Percentiles rank a stretch among this genome's conserved stretches.
phyloP scores from a whole-genome alignment of 352 stramenopile species.

The Pythium insidiosum region DNA sequence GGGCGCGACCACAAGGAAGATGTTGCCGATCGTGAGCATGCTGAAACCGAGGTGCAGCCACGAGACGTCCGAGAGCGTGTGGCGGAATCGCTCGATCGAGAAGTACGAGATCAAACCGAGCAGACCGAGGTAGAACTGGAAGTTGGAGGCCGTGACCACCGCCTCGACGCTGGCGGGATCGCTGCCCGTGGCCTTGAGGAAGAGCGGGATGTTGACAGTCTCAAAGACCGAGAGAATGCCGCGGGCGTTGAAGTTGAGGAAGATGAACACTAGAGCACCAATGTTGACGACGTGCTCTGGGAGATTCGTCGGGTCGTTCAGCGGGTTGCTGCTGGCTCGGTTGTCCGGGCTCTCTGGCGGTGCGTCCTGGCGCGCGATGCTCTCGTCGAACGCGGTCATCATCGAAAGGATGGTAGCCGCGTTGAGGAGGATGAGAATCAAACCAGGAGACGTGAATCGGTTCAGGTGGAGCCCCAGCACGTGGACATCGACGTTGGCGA shows the following conservation, averaged over 20 bases:
- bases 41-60: conserved; percentile 58
- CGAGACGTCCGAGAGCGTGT: conserved; percentile 47
- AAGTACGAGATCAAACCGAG: conserved; percentile 60
- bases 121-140: conserved; percentile 66
- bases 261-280: too few species aligned
- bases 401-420: conserved; percentile 49
- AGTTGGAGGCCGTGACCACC: conserved; percentile 65
- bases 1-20: conserved; percentile 35
- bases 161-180: conserved; percentile 8
- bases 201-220: too few species aligned
- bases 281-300: too few species aligned
- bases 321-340: conserved; percentile 23
- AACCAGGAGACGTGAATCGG: conserved; percentile 47
- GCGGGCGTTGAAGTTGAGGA: too few species aligned
- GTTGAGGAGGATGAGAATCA: conserved; percentile 54
- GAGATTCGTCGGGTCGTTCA: too few species aligned
- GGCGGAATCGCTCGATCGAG: conserved; percentile 60
- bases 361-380: conserved; percentile 34
- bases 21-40: conserved; percentile 37
- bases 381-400: conserved; percentile 37
- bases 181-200: not conserved
- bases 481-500: conserved; percentile 39
- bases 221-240: too few species aligned
- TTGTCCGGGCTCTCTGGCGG: conserved; percentile 31
- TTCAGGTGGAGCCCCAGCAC: conserved; percentile 53